A percentile compares a stretch with the other conserved stretches of the same genome.
These are phyloP conservation scores for Erythrophleum fordii DNA, from an alignment of 306 rosid species.

Conservation along the genomic window DNA sequence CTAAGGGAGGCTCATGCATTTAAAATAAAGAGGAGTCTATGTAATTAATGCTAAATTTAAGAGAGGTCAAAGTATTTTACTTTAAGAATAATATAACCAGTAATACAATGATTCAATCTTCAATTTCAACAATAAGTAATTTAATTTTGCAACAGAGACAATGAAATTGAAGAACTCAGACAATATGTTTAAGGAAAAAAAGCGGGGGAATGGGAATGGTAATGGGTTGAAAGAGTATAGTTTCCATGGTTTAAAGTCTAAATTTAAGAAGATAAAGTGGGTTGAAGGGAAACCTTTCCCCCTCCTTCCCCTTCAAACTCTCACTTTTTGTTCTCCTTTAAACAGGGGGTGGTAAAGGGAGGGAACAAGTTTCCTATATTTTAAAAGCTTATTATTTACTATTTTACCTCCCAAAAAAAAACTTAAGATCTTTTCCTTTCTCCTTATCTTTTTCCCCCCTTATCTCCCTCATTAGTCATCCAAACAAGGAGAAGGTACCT, in stretches of 20 bases:
- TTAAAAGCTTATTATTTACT: not conserved
- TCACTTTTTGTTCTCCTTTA: not conserved
- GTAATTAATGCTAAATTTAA: not conserved
- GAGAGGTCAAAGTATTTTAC: not conserved
- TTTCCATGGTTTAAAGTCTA: not conserved
- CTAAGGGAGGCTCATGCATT: not conserved
- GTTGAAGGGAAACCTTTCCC: not conserved
- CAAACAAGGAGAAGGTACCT: not conserved
- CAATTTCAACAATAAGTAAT: slow-evolving; percentile 17
- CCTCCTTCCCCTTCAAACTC: not conserved
- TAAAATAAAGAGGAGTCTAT: not conserved
- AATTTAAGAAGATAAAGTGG: not conserved
- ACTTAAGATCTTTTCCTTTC: not conserved
- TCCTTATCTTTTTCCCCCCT: not conserved
- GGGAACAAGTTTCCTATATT: not conserved
- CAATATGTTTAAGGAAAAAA: not conserved
- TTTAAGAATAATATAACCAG: slow-evolving; percentile 5
- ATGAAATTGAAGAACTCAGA: slow-evolving; percentile 13
- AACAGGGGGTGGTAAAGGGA: not conserved
- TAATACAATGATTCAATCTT: slow-evolving; percentile 25
- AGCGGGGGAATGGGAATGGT: not conserved
- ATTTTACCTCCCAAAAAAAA: not conserved
- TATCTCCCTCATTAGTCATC: not conserved
- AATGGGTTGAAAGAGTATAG: not conserved
- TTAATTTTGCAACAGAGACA: not conserved